Evolutionary conservation across 2,329 filamentous ascomycete species (phyloP).

Genomic region (Pseudogymnoascus sp.): DNA sequence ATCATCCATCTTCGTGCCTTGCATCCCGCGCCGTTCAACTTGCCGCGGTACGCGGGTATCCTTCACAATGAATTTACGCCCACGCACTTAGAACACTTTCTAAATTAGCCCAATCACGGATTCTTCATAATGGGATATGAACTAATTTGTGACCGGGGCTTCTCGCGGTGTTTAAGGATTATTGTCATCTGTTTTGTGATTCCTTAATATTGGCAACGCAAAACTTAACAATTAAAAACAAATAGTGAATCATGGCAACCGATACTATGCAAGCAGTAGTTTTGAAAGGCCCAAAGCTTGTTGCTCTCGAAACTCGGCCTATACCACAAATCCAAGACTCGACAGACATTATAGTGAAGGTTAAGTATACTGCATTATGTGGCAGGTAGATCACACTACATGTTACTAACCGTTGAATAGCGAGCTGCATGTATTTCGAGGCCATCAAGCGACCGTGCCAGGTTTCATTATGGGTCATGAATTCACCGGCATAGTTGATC

Average conservation of each 20-base stretch:
- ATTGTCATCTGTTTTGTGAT: background rate
- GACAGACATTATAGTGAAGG: constrained; percentile 71
- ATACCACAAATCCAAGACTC: constrained; percentile 62
- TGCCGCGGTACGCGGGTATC: background rate
- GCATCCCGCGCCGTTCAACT: background rate
- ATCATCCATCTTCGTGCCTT: background rate
- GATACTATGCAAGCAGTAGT: constrained; percentile 65
- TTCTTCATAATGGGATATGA: background rate
- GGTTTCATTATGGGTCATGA: constrained; percentile 69
- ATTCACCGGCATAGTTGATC: constrained; percentile 66
- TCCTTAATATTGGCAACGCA: background rate
- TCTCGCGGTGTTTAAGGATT: background rate
- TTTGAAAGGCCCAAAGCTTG: constrained; percentile 73
- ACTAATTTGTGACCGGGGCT: background rate
- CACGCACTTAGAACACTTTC: background rate
- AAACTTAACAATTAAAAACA: background rate
- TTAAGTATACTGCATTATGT: constrained; percentile 72
- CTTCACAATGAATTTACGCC: background rate
- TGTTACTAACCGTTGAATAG: constrained; percentile 32
- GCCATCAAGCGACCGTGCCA: constrained; percentile 59
- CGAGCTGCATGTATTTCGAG: constrained; percentile 76
- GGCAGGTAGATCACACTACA: constrained; percentile 35
- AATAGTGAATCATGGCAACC: background rate
- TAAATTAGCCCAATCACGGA: background rate
- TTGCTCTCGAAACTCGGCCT: constrained; percentile 48